Base-by-base conservation (phyloP, 1,284 basidiomycete genomes). In the Kwoniella shivajii region DNA sequence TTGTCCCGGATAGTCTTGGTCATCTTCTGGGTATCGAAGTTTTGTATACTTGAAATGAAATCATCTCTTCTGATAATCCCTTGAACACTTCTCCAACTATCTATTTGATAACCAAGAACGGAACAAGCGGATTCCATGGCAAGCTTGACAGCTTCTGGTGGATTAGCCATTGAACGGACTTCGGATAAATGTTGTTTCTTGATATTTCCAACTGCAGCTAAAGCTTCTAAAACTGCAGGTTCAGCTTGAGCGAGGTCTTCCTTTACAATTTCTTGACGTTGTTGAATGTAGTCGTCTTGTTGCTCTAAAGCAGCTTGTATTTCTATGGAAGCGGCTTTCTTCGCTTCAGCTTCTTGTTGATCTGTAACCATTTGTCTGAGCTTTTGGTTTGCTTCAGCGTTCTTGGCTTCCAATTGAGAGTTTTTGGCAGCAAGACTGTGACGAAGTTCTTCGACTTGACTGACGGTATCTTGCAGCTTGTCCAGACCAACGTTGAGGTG, bases 61-160 rank as follows among this genome's bases (percentile, higher is more conserved):
- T 98, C 93, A 66, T 99, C 97, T 37, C 92, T 86, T 61, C 96
- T 90, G 68, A 99, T 94, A 77, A 98, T 90, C 69, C 88, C 88
- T 76, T 98, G 95, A 2, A 99, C 94, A 1, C 92, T 86, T 68
- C 92, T 88, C 97, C 96, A 99, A 74, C 87, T 89, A 53, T 78
- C 75, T 67, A 99, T 94, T 78, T 93, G 92, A 80, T 97, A 90
- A 10, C 96, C 96, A n/a, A 99, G 86, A 31, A 97, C 84, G 14
- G 92, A 95, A 78, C 96, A 99, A 33, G 97, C 95, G 1, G 93
- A 97, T 74, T 99, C 96, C 95, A 99, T 99, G 14, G 96, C 91
- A 48, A 95, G 80, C 78, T 99, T 99, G 73, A 99, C 95, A 9
- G 92, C 89, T 72, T 97, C 93, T 0, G 96, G 96, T 46, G 96